Evolutionary conservation across 2,329 filamentous ascomycete genomes (phyloP), one percentile per base, ranked within the genome.

Genomic region (Aspergillus vadensis): DNA sequence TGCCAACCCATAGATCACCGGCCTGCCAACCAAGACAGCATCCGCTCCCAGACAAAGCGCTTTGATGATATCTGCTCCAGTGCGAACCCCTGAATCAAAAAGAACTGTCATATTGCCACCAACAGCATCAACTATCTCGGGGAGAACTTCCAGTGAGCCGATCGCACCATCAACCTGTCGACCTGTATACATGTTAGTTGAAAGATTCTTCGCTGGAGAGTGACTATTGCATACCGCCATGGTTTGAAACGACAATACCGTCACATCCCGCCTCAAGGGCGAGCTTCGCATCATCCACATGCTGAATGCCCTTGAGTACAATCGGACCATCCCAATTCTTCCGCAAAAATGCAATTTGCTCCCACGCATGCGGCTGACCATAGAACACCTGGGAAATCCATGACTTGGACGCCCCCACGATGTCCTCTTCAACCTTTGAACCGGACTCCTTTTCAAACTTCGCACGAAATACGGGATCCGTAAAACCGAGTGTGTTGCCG

Each of bases 251-350:
- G 14, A 84, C 74, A 55, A 85, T 82, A 0, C 82, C 82, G 44
- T 81, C 74, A 27, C 80, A 78, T 7, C 80, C 81, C 30, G 73
- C 67, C 38, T 83, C 72, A 5, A 77, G 72, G 2, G 79, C 79
- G 58, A 76, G 73, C 54, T 69, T 72, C 14, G 82, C 82, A 67
- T 85, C 83, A 1, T 75, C 79, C 2, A 81, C 76, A 48, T 78
- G 80, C 66, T 84, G 81, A 57, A 82, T 85, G 0, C 86, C 86
- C 72, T 89, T 88, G 38, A 86, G 78, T 62, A 86, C 82, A 55
- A 91, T 85, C 0, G 87, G 85, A 0, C 87, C 86, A 61, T 85
- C 80, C 85, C 87, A 90, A 60, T 87, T 72, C 66, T 83, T 76
- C 64, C 83, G 80, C 63, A 91, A 69, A 51, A 85, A 77, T n/a